Evolutionary conservation across 495 filamentous ascomycete genomes (phyloP).

Genomic region (Neurospora sp.): DNA sequence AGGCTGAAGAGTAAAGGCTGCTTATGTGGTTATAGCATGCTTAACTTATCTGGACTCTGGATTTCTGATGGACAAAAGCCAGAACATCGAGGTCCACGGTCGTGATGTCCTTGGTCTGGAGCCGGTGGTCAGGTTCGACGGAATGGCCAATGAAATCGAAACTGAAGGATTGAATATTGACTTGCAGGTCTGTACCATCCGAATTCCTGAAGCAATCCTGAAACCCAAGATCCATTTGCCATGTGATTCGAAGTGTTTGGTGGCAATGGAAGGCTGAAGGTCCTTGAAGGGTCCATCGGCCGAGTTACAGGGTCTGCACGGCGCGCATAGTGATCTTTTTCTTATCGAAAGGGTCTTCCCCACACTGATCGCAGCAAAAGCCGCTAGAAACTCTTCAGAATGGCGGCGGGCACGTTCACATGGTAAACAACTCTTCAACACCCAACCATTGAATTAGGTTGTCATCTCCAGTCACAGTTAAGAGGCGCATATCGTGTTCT

Average conservation of each 20-base stretch:
- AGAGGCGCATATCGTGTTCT: not conserved
- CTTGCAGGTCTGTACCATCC: not conserved
- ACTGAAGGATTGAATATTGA: not conserved
- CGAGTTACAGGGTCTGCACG: not conserved
- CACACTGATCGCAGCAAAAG: not conserved
- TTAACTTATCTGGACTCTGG: not conserved
- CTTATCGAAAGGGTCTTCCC: not conserved
- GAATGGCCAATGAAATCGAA: not conserved
- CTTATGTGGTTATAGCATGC: not conserved
- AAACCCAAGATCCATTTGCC: conserved; percentile 14
- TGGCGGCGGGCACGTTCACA: not conserved
- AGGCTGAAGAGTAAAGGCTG: not conserved
- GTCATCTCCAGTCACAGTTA: not conserved
- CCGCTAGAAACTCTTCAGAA: not conserved
- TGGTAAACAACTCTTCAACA: not conserved
- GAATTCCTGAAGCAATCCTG: conserved; percentile 24
- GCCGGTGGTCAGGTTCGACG: not conserved
- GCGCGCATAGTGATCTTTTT: not conserved
- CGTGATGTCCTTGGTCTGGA: not conserved
- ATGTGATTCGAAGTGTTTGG: not conserved
- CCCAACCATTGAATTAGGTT: not conserved
- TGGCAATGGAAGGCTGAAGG: not conserved
- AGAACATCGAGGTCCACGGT: not conserved
- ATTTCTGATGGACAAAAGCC: not conserved
- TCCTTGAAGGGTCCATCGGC: not conserved